Conservation (phyloP, 2,329 filamentous ascomycete species). For the Fusarium tjaetaba region DNA sequence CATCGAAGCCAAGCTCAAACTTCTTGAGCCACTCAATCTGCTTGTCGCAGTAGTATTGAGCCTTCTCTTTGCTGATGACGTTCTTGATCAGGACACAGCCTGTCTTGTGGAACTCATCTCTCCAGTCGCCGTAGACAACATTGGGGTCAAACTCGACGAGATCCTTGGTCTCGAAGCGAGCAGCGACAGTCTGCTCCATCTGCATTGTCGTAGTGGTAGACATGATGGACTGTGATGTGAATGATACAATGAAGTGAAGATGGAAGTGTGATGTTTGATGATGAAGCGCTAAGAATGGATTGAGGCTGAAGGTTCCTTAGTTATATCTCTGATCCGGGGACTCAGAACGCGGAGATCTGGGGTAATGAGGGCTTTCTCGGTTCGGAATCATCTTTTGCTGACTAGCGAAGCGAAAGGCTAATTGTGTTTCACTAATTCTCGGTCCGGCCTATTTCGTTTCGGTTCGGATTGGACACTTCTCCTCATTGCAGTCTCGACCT, state of each 20-base stretch:
- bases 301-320: slow-evolving; percentile 30
- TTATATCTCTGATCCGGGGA: slow-evolving; percentile 21
- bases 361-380: background rate
- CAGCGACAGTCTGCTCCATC: slow-evolving; percentile 32
- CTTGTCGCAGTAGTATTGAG: slow-evolving; percentile 39
- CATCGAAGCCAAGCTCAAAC: slow-evolving; percentile 37
- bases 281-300: slow-evolving; percentile 21
- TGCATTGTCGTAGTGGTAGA: slow-evolving; percentile 22
- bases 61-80: slow-evolving; percentile 34
- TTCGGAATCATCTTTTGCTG: background rate
- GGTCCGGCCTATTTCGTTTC: slow-evolving; percentile 16
- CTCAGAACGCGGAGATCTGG: background rate
- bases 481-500: background rate
- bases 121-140: slow-evolving; percentile 34
- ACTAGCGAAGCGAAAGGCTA: background rate
- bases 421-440: background rate
- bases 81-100: slow-evolving; percentile 41
- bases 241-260: background rate
- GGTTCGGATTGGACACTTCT: background rate
- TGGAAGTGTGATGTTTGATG: slow-evolving; percentile 6
- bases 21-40: slow-evolving; percentile 41
- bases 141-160: slow-evolving; percentile 35
- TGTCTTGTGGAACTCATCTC: slow-evolving; percentile 39
- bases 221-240: slow-evolving; percentile 6
- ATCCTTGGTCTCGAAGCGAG: slow-evolving; percentile 38